Percentiles rank a stretch among this genome's conserved stretches.
These are phyloP conservation scores for Lithohypha guttulata DNA, from an alignment of 2,329 filamentous ascomycete genomes.

Conservation along the genomic window DNA sequence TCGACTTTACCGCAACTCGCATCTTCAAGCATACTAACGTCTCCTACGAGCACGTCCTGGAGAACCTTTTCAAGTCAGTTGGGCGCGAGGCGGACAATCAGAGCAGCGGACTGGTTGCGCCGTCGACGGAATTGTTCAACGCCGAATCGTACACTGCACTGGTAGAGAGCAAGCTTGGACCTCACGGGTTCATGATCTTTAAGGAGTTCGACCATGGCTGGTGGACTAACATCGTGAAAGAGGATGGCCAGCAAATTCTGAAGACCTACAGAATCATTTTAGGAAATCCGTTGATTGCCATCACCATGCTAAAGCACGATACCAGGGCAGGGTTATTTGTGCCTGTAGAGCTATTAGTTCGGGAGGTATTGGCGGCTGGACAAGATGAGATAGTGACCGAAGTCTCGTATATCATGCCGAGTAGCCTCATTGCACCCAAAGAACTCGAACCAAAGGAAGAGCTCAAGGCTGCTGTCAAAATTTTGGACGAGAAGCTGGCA, in stretches of 20 bases:
- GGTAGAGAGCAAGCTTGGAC: not conserved
- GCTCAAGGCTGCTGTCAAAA: slow-evolving; percentile 1
- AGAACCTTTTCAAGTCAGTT: not conserved
- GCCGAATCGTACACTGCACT: not conserved
- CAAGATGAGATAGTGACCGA: not conserved
- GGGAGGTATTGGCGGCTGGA: not conserved
- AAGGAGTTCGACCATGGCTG: not conserved
- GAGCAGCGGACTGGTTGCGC: not conserved
- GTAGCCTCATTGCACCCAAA: not conserved
- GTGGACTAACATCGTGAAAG: not conserved
- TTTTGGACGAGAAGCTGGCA: not conserved
- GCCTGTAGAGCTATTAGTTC: not conserved
- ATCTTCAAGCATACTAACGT: not conserved
- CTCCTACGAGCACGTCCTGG: not conserved
- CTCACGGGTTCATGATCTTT: not conserved
- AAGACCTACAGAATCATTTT: not conserved
- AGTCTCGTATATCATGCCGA: not conserved
- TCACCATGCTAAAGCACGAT: not conserved
- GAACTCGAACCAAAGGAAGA: not conserved
- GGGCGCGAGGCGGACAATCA: not conserved
- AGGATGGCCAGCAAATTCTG: not conserved
- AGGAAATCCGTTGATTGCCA: not conserved
- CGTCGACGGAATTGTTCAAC: not conserved
- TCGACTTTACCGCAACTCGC: not conserved
- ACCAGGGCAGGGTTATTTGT: not conserved